A percentile compares a stretch with the other conserved stretches of the same genome.
Evolutionary conservation across 78 protist genomes (phyloP).

Genomic region (Dictyostelium capitatum): DNA sequence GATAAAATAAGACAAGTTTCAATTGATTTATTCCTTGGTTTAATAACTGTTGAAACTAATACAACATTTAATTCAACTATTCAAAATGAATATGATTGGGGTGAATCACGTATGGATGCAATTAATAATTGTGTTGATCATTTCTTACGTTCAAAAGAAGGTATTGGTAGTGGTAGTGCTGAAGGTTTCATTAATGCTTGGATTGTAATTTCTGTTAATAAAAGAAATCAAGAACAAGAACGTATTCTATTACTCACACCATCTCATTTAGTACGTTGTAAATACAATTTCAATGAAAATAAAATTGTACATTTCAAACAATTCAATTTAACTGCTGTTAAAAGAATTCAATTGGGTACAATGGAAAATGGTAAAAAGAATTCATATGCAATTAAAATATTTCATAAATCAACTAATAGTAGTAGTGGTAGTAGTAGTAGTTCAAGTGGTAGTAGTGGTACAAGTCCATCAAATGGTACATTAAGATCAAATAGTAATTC

Average conservation of each 20-base stretch:
- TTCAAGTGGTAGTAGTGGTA: neutral
- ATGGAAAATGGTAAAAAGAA: slow-evolving; percentile 33
- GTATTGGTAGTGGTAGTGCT: neutral
- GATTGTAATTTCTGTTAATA: slow-evolving; percentile 60
- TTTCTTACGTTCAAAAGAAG: slow-evolving; percentile 25
- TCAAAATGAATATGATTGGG: slow-evolving; percentile 55
- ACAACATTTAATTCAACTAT: neutral
- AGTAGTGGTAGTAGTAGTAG: slow-evolving; percentile 6
- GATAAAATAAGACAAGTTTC: slow-evolving; percentile 87
- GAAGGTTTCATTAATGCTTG: slow-evolving; percentile 74
- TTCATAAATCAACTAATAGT: neutral
- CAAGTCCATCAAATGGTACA: neutral
- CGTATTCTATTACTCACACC: slow-evolving; percentile 68
- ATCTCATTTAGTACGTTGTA: slow-evolving; percentile 55
- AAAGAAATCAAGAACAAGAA: slow-evolving; percentile 82
- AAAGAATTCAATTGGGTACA: slow-evolving; percentile 59
- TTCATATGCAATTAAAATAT: slow-evolving; percentile 69
- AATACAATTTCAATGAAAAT: slow-evolving; percentile 70
- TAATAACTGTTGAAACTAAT: slow-evolving; percentile 41
- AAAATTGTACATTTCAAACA: slow-evolving; percentile 65
- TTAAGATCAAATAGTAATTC: neutral
- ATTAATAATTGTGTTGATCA: slow-evolving; percentile 74
- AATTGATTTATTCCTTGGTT: slow-evolving; percentile 49
- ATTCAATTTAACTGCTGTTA: neutral
- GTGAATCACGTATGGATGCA: slow-evolving; percentile 75